Percentiles rank a stretch among this genome's conserved stretches.
Conservation (phyloP, 441 rosid genomes). For the Omphalea diandra region DNA sequence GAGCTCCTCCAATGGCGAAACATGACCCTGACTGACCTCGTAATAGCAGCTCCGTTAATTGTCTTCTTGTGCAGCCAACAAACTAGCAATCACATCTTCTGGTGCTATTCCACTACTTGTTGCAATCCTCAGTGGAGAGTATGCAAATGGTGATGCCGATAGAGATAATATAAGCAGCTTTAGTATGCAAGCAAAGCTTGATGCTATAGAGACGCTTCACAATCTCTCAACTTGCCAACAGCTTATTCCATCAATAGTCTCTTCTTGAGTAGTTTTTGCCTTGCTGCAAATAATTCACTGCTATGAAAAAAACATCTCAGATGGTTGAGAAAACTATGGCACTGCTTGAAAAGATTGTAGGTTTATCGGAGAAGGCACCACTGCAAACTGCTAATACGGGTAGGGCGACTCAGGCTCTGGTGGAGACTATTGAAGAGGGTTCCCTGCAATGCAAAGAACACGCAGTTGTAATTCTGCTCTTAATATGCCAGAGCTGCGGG, state of each 20-base stretch:
- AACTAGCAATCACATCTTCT: constrained; percentile 52
- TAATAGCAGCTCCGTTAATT: constrained; percentile 56
- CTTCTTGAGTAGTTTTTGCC: constrained; percentile 45
- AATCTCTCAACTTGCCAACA: constrained; percentile 70
- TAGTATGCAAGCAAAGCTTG: constrained; percentile 49
- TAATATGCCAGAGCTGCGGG: constrained; percentile 51
- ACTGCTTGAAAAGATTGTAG: constrained; percentile 46
- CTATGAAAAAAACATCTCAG: constrained; percentile 44
- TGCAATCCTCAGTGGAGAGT: constrained; percentile 30
- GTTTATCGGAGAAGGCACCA: constrained; percentile 41
- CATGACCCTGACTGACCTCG: constrained; percentile 40
- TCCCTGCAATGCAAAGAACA: constrained; percentile 64
- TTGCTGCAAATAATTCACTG: constrained; percentile 47
- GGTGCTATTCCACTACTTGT: constrained; percentile 49
- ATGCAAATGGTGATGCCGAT: not conserved
- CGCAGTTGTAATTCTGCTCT: constrained; percentile 59
- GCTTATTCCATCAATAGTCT: constrained; percentile 44
- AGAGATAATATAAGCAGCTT: constrained; percentile 8
- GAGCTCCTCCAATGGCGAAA: constrained; percentile 52
- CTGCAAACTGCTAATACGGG: constrained; percentile 27
- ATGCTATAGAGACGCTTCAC: constrained; percentile 66
- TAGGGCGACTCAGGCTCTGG: constrained; percentile 50
- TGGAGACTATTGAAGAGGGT: constrained; percentile 77
- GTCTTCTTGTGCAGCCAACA: constrained; percentile 67
- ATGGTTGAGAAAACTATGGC: constrained; percentile 57